Base-by-base conservation (phyloP, 495 filamentous ascomycete genomes). In the Talaromyces proteolyticus region DNA sequence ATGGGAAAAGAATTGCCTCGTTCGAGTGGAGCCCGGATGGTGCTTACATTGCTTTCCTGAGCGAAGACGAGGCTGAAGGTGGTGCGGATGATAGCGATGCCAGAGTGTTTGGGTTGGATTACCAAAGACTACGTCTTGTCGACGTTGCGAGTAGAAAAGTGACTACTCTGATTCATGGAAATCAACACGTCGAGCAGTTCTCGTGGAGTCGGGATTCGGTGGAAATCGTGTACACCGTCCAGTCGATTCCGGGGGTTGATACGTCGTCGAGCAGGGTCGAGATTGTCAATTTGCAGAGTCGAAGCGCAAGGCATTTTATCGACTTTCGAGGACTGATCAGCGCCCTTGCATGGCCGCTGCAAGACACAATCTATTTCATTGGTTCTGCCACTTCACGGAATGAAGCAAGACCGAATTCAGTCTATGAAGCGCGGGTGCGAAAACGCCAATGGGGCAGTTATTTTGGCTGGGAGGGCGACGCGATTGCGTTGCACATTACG, bases 1-100 rank as follows among this genome's bases (percentile, higher is more conserved):
- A 61, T 21, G 49, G 57, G 51, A 29, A 37, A 26, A 19, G 17
- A 1, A 61, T 63, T 34, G 19, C 25, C 16, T 34, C 29, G 2
- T 52, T 61, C 34, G 43, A 53, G 23, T 61, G 51, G 34, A 53
- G 44, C 22, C 58, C 62, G 0, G 48, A 58, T 39, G 61, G 57
- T 3, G 44, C 44, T 22, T 40, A 23, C 19, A 61, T 65, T 39
- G 62, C 61, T 7, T 65, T 53, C 38, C 18, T 59, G 10, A 54
- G 52, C 18, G 46, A 58, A n/a, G 58, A 63, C 23, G 61, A 65
- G 47, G 24, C 46, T 3, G 50, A 57, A 6, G 19, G 51, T 40
- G 42, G 51, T 40, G 42, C 53, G 37, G 18, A 24, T 11, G 51
- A 37, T 16, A 42, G 26, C 17, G 50, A 36, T 20, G 53, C 44